A percentile compares a stretch with the other conserved stretches of the same genome.
phyloP scores from a whole-genome alignment of 2,329 filamentous ascomycete species.

The Ceratocystiopsis brevicomis region DNA sequence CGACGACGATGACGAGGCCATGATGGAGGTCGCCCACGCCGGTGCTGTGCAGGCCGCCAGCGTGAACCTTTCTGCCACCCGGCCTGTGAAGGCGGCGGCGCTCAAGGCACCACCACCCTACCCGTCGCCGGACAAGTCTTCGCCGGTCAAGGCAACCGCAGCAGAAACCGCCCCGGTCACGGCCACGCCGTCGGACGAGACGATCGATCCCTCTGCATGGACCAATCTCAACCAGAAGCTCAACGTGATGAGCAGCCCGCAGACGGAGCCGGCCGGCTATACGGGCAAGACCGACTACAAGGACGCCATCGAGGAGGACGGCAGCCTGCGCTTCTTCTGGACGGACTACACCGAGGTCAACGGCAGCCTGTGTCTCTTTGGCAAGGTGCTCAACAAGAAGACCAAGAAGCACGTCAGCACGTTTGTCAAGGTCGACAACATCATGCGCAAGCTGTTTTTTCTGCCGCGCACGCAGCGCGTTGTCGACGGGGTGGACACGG shows the following conservation, averaged over 20 bases:
- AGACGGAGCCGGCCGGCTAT: slow-evolving; percentile 40
- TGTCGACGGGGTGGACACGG: slow-evolving; percentile 44
- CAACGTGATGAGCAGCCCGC: slow-evolving; percentile 56
- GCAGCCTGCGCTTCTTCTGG: slow-evolving; percentile 90
- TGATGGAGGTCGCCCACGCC: slow-evolving; percentile 74
- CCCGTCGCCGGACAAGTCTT: slow-evolving; percentile 58
- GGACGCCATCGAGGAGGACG: slow-evolving; percentile 84
- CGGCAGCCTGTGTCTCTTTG: slow-evolving; percentile 81
- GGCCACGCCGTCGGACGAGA: slow-evolving; percentile 13
- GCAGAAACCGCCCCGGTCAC: no score
- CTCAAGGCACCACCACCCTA: slow-evolving; percentile 43
- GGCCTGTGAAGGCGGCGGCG: slow-evolving; percentile 61
- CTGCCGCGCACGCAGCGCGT: slow-evolving; percentile 52
- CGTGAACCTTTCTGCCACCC: slow-evolving; percentile 69
- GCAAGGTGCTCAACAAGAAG: slow-evolving; percentile 84
- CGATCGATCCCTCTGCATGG: slow-evolving; percentile 70
- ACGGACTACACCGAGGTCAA: slow-evolving; percentile 87
- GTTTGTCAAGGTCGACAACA: slow-evolving; percentile 91
- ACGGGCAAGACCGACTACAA: slow-evolving; percentile 72
- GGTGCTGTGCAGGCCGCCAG: slow-evolving; percentile 48
- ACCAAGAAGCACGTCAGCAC: slow-evolving; percentile 67
- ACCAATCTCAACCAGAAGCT: slow-evolving; percentile 71
- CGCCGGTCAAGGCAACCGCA: slow-evolving; percentile 30
- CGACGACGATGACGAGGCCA: slow-evolving; percentile 57
- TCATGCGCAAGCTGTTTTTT: slow-evolving; percentile 82